Conservation (phyloP, 148 eudicot species). For the Silene latifolia region DNA sequence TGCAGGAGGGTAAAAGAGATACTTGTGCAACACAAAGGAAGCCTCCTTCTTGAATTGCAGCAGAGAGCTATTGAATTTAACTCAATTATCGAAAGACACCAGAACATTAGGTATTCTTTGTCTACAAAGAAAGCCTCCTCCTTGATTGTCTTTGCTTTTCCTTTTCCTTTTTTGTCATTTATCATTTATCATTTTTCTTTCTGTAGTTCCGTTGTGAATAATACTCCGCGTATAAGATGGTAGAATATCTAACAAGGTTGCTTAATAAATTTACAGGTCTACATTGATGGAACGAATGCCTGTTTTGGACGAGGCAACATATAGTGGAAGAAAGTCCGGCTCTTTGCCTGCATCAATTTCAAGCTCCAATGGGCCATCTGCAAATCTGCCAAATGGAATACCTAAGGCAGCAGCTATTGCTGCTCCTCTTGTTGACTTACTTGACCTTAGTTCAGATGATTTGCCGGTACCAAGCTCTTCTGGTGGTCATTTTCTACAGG, state of each 20-base stretch:
- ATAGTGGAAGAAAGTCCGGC: conserved; percentile 74
- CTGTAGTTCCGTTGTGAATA: too few species aligned
- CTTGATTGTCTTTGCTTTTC: conserved; percentile 2
- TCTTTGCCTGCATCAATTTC: conserved; percentile 62
- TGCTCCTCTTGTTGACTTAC: conserved; percentile 87
- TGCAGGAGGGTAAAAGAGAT: conserved; percentile 72
- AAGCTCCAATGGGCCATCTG: conserved; percentile 58
- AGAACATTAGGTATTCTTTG: conserved; percentile 51
- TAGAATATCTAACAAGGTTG: conserved; percentile 17
- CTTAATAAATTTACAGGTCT: conserved; percentile 46
- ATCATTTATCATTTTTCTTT: not conserved
- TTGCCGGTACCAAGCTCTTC: conserved; percentile 70
- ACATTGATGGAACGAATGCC: conserved; percentile 91
- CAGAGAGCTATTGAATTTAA: conserved; percentile 92
- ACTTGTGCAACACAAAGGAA: conserved; percentile 69
- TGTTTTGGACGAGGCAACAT: conserved; percentile 92
- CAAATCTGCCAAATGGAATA: conserved; percentile 73
- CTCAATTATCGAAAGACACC: conserved; percentile 78
- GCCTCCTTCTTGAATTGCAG: conserved; percentile 88
- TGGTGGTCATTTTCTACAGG: conserved; percentile 80
- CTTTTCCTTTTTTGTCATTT: not conserved
- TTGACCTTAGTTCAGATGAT: conserved; percentile 81
- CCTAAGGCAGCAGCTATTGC: too few species aligned
- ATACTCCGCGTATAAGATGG: not conserved
- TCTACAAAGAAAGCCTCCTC: too few species aligned